A percentile compares a stretch with the other conserved stretches of the same genome.
Evolutionary conservation across 768 basidiomycete species (phyloP).

Genomic region (Candolleomyces eurysporus): DNA sequence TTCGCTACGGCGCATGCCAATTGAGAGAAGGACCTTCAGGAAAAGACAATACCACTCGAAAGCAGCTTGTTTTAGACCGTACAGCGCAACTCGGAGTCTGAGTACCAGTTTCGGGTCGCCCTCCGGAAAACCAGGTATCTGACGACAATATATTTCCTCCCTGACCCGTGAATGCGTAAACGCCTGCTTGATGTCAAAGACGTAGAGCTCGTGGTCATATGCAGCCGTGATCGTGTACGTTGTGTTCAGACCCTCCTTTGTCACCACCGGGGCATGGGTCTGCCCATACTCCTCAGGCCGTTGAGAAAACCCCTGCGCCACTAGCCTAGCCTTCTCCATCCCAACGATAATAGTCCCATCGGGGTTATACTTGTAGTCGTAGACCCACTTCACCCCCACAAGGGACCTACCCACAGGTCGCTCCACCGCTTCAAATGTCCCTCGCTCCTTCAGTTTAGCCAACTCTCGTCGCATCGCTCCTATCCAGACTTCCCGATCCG

Average conservation of each 20-base stretch:
- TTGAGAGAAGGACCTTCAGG: neutral
- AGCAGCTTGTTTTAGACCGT: slow-evolving; percentile 1
- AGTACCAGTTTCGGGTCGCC: neutral
- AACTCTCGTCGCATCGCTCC: neutral
- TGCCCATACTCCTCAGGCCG: neutral
- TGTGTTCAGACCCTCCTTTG: neutral
- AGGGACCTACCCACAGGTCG: neutral
- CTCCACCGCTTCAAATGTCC: neutral
- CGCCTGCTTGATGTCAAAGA: too few relatives aligned
- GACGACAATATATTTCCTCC: slow-evolving; percentile 6
- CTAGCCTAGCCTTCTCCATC: neutral
- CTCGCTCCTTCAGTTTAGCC: neutral
- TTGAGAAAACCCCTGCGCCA: neutral
- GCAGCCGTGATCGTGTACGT: neutral
- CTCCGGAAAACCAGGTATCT: slow-evolving; percentile 1
- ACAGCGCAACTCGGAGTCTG: neutral
- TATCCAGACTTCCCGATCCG: neutral
- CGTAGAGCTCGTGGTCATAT: slow-evolving; percentile 12
- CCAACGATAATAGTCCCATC: neutral
- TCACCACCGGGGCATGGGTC: neutral
- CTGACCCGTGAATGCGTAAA: slow-evolving; percentile 18
- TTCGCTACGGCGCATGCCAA: slow-evolving; percentile 5
- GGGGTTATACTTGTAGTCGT: neutral
- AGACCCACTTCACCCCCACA: neutral
- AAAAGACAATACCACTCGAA: slow-evolving; percentile 2